These are phyloP conservation scores for Vanrija sp. DNA, from an alignment of 1,284 basidiomycete species.

Conservation along the genomic window DNA sequence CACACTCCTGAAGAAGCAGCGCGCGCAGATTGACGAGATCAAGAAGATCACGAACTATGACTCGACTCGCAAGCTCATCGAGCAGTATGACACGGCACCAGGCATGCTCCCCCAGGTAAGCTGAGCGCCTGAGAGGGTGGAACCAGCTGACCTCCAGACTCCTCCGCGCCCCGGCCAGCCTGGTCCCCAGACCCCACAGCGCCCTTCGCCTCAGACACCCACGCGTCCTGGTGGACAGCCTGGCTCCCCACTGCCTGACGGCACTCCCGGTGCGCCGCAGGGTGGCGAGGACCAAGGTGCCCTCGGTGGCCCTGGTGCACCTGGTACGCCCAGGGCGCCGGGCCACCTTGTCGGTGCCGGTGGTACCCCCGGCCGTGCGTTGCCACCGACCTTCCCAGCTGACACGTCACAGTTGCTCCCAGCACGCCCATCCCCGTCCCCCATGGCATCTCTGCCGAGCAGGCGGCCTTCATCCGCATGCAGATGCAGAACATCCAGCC, in stretches of 20 bases:
- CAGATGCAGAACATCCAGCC: slow-evolving; percentile 45
- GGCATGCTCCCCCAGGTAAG: slow-evolving; percentile 16
- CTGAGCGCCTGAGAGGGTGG: not conserved
- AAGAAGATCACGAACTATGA: slow-evolving; percentile 98
- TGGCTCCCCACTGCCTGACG: slow-evolving; percentile 2
- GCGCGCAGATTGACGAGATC: slow-evolving; percentile 87
- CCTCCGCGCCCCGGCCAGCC: not conserved
- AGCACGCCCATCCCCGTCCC: slow-evolving; percentile 28
- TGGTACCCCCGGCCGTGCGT: slow-evolving; percentile 37
- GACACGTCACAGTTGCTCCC: not conserved
- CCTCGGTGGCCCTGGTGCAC: not conserved
- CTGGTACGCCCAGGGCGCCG: slow-evolving; percentile 39
- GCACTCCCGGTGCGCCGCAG: not conserved
- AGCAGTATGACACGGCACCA: slow-evolving; percentile 74
- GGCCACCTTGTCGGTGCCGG: slow-evolving; percentile 39
- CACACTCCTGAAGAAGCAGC: slow-evolving; percentile 70
- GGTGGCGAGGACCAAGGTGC: not conserved
- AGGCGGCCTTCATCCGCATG: slow-evolving; percentile 40
- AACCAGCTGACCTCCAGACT: not conserved
- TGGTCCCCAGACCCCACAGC: not conserved
- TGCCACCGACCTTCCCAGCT: not conserved
- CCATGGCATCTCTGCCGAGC: slow-evolving; percentile 39
- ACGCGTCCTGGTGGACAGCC: not conserved
- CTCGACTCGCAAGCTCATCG: slow-evolving; percentile 80
- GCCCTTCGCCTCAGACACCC: not conserved